Base-by-base conservation (phyloP, 805 yeast species). In the Ogataea neopini region DNA sequence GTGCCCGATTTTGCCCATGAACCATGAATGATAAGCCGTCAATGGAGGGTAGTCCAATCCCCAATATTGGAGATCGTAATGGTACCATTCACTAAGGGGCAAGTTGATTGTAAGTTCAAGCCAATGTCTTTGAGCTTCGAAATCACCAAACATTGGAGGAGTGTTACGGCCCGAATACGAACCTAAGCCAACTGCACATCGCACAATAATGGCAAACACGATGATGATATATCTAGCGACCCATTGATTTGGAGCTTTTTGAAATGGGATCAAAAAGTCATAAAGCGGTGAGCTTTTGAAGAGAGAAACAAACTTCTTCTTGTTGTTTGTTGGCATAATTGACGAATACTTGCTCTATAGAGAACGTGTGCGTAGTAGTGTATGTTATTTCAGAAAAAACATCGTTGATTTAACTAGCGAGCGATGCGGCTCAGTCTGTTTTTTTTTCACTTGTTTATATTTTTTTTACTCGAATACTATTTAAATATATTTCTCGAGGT, bases 81-180 rank as follows among this genome's bases (percentile, higher is more conserved):
- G 87, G 62, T 94, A 94, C 99, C 99, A 94, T 52, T 85, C 57
- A 0, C 70, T 66, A 1, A 88, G 66, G 0, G 96, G 94, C 41
- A 91, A 64, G 56, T 83, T 81, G 33, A 75, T 81, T 0, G 98
- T 92, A 44, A 92, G 73, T 64, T 94, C 99, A 79, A 94, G 76
- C 99, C 99, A 94, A 66, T 92, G 99, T 55, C 99, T 78, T 66
- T 94, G 99, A 0, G 98, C 98, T 66, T 94, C 99, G 61, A 94
- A 92, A 63, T 94, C 99, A 6, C 99, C 99, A 71, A 73, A 82
- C 80, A 88, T 80, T 4, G 98, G 98, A 7, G 86, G 81, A 1
- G 74, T 70, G 7, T 69, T 68, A 51, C 66, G 63, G 0, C 99
- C 99, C 18, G 96, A 88, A 61, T 81, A 91, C 4, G 89, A 77